Conservation (phyloP, 2,329 filamentous ascomycete species). For the Cladosporium sp. region DNA sequence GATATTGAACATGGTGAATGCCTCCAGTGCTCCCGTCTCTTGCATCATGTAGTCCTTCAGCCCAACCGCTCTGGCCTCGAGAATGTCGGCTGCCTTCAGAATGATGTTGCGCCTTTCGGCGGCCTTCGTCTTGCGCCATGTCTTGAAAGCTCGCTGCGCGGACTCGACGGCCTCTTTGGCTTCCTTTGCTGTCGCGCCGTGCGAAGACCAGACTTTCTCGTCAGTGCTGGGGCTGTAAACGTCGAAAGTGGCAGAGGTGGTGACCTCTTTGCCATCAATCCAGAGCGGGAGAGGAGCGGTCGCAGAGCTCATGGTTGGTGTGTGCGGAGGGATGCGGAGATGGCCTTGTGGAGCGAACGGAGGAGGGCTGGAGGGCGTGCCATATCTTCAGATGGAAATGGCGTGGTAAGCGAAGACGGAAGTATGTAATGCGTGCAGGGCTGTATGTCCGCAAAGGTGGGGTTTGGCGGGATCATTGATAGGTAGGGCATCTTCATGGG, state of each 20-base stretch:
- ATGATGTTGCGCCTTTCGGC: slow-evolving; percentile 64
- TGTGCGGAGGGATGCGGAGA: not conserved
- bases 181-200: slow-evolving; percentile 53
- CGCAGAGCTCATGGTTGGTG: not conserved
- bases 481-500: not conserved
- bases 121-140: slow-evolving; percentile 64
- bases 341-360: too few species aligned
- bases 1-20: slow-evolving; percentile 40
- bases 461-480: not conserved
- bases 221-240: slow-evolving; percentile 55
- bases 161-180: slow-evolving; percentile 54
- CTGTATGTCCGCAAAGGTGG: not conserved
- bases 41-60: slow-evolving; percentile 56
- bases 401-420: not conserved
- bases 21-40: slow-evolving; percentile 51
- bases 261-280: slow-evolving; percentile 47
- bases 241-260: slow-evolving; percentile 47
- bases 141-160: slow-evolving; percentile 63
- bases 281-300: slow-evolving; percentile 37
- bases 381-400: too few species aligned
- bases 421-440: not conserved
- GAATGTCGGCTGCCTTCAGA: slow-evolving; percentile 62
- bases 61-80: slow-evolving; percentile 58
- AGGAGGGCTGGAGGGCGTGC: too few species aligned
- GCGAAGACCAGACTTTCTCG: slow-evolving; percentile 52